A percentile compares a stretch with the other conserved stretches of the same genome.
These are phyloP conservation scores for Xylariaceae sp. DNA, from an alignment of 2,329 filamentous ascomycete genomes.

Conservation along the genomic window DNA sequence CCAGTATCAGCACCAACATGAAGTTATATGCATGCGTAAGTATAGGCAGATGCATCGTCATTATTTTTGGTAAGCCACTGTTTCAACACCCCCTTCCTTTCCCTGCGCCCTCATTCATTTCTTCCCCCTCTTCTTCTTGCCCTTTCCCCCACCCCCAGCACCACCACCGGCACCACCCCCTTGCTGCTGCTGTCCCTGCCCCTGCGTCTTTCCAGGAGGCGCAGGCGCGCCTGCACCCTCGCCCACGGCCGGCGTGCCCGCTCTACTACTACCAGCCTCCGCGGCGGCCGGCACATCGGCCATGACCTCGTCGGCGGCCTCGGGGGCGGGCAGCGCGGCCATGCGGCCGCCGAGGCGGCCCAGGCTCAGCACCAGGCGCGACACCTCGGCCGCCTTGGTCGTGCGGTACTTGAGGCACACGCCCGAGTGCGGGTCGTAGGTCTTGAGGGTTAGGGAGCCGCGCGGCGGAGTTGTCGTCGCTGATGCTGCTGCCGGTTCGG, in stretches of 20 bases:
- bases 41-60: too few relatives aligned
- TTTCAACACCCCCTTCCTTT: not conserved
- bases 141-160: conserved; percentile 51
- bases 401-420: conserved; percentile 89
- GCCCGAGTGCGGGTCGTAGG: conserved; percentile 82
- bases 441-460: conserved; percentile 81
- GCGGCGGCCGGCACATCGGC: conserved; percentile 40
- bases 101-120: conserved; percentile 49
- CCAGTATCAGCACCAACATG: too few relatives aligned
- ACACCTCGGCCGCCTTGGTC: conserved; percentile 87
- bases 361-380: conserved; percentile 75
- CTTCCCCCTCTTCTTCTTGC: conserved; percentile 75
- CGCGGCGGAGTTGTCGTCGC: conserved; percentile 48
- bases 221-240: too few relatives aligned
- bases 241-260: conserved; percentile 26
- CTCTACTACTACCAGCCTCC: conserved; percentile 24
- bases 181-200: conserved; percentile 30
- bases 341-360: conserved; percentile 74
- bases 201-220: conserved; percentile 26
- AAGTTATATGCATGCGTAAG: too few relatives aligned
- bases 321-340: conserved; percentile 54
- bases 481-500: conserved; percentile 35
- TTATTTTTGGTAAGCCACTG: not conserved
- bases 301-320: conserved; percentile 46
- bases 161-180: conserved; percentile 30